Base-by-base conservation (phyloP, 305 asterid species). In the Salvia sclarea region DNA sequence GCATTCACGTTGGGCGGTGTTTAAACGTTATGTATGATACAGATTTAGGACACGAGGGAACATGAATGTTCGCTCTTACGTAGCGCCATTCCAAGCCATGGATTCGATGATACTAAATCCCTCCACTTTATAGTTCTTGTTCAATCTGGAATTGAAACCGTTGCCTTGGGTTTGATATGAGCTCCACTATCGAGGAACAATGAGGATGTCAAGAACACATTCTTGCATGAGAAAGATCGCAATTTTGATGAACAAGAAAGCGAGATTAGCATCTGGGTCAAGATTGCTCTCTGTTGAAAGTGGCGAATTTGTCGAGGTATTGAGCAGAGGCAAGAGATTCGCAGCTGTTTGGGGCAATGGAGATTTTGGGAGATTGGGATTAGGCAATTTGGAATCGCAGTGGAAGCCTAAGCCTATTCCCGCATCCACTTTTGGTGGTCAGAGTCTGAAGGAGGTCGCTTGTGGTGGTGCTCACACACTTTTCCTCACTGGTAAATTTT, bases 381-480 rank as follows among this genome's bases (percentile, higher is more conserved):
- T 84, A 33, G 96, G 98, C 65, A 82, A 63, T 65, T 83, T 90
- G 83, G 86, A 82, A 73, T 90, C 98, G 9, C 83, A 81, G 50
- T 93, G 95, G 96, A 82, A 77, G 55, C 98, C 98, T 47, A 77
- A 74, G 71, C 79, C 84, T 62, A 72, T 90, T 65, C 37, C 24
- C 31, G 69, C 95, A 33, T 77, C 91, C 17, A 88, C 85, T 72
- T 90, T 93, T 74, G 83, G 59, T 72, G 57, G 82, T 85, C 91
- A 84, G 80, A 74, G 76, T 70, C 80, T 93, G 73, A 78, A 81
- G 63, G 86, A 87, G 74, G 81, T 93, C 70, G 88, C 96, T 47
- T 90, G 96, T 60, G 98, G 96, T 44, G 98, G 98, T 40, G 97
- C 98, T 70, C 98, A 90, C 74, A 85, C 97, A n/a, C 97, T 90